A percentile compares a stretch with the other conserved stretches of the same genome.
These are phyloP conservation scores for Phlyctochytrium bullatum DNA, from an alignment of 192 early-diverging fungal genomes.

Conservation along the genomic window DNA sequence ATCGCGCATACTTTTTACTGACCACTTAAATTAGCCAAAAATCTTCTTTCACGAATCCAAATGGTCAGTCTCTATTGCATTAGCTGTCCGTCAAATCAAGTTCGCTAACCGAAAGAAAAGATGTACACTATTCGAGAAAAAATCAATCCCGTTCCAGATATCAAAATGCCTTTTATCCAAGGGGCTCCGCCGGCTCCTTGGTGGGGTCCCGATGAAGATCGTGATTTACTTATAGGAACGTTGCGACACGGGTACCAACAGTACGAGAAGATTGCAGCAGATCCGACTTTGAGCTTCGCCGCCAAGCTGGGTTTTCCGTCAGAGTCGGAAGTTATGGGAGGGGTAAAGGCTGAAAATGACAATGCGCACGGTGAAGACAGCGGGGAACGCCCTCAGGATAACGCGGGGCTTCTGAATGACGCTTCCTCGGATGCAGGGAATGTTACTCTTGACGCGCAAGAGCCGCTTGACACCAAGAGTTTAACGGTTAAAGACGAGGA, in stretches of 20 bases:
- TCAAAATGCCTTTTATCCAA: conserved; percentile 65
- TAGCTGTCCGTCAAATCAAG: not conserved
- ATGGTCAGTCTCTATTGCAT: conserved; percentile 43
- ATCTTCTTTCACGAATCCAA: conserved; percentile 69
- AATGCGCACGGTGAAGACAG: not conserved
- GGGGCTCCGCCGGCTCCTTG: conserved; percentile 50
- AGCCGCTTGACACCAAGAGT: not conserved
- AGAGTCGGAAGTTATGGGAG: too few species aligned
- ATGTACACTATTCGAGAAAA: conserved; percentile 70
- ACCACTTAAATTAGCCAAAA: conserved; percentile 43
- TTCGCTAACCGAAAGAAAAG: conserved; percentile 14
- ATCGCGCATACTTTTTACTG: not conserved
- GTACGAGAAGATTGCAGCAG: conserved; percentile 49
- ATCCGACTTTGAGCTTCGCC: conserved; percentile 45
- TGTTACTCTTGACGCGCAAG: not conserved
- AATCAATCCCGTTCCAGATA: conserved; percentile 63
- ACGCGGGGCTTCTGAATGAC: conserved; percentile 3
- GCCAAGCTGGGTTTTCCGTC: conserved; percentile 1
- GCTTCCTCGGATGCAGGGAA: conserved; percentile 14
- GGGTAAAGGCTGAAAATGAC: conserved; percentile 10
- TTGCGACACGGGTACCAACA: conserved; percentile 75
- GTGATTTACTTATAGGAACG: conserved; percentile 75
- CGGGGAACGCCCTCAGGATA: not conserved
- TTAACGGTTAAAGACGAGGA: conserved; percentile 11
- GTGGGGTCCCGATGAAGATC: conserved; percentile 79